phyloP scores from a whole-genome alignment of 768 basidiomycete genomes.

The Phaffia australis region DNA sequence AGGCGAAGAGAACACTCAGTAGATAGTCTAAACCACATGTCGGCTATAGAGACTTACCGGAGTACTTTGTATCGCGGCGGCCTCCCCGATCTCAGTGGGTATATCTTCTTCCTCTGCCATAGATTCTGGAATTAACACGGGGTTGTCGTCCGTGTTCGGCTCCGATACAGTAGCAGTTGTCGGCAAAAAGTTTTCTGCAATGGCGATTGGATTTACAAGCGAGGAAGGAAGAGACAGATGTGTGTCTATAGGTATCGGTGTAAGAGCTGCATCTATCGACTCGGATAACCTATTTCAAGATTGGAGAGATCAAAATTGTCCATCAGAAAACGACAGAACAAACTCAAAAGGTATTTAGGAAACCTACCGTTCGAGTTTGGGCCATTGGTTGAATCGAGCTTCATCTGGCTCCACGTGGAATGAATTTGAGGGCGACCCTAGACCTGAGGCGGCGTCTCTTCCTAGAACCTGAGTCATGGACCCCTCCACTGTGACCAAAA shows the following conservation, averaged over 20 bases:
- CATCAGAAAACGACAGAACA: background rate
- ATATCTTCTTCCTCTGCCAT: too few relatives aligned
- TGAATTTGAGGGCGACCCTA: background rate
- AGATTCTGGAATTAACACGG: background rate
- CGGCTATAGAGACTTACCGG: too few relatives aligned
- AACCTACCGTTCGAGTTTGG: constrained; percentile 14
- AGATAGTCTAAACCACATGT: too few relatives aligned
- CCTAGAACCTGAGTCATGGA: constrained; percentile 6
- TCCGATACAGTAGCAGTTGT: background rate
- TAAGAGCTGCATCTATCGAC: constrained; percentile 1
- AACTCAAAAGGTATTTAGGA: too few relatives aligned
- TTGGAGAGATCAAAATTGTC: background rate
- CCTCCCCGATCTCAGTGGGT: too few relatives aligned
- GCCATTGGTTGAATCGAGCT: constrained; percentile 6
- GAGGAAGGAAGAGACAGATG: background rate
- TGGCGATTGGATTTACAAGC: constrained; percentile 3
- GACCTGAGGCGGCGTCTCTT: background rate
- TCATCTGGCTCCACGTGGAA: constrained; percentile 4
- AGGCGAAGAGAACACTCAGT: background rate
- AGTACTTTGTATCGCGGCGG: too few relatives aligned
- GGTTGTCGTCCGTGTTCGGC: background rate
- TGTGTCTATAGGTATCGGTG: background rate
- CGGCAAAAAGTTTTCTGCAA: constrained; percentile 16
- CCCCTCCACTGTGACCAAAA: constrained; percentile 23
- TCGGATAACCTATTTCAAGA: background rate